A percentile compares a stretch with the other conserved stretches of the same genome.
Evolutionary conservation across 768 basidiomycete species (phyloP).

Genomic region (Hemileccinum impolitum): DNA sequence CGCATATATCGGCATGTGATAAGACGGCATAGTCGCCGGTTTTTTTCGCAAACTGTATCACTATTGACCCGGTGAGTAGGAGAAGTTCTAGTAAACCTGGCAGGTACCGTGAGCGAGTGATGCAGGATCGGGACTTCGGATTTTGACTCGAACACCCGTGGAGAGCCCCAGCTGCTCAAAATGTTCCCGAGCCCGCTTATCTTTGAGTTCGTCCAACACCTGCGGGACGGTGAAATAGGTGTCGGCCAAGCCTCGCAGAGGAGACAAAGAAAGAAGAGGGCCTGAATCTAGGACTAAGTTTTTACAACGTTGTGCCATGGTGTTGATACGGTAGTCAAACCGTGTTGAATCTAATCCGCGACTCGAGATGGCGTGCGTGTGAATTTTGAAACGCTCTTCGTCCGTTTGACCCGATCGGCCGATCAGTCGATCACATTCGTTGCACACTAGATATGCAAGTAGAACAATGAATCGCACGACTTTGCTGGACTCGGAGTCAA

Average conservation of each 20-base stretch:
- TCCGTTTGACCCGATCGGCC: not conserved
- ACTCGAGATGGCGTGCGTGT: too few species aligned
- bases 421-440: too few species aligned
- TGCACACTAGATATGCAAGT: too few species aligned
- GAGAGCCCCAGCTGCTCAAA: constrained; percentile 74
- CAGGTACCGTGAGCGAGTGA: constrained; percentile 62
- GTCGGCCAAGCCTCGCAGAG: constrained; percentile 84
- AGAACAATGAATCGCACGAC: too few species aligned
- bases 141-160: constrained; percentile 70
- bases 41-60: constrained; percentile 88
- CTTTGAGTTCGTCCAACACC: constrained; percentile 86
- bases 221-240: constrained; percentile 87
- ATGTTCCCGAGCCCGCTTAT: constrained; percentile 83
- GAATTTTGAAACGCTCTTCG: not conserved
- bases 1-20: constrained; percentile 85
- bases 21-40: constrained; percentile 95
- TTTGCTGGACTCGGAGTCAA: too few species aligned
- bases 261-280: constrained; percentile 84
- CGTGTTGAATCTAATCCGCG: too few species aligned
- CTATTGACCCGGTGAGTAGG: constrained; percentile 40
- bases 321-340: not conserved
- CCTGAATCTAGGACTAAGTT: constrained; percentile 91
- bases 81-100: constrained; percentile 2
- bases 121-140: constrained; percentile 65
- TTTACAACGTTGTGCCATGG: constrained; percentile 53